These are phyloP conservation scores for Tylopilus intermedius DNA, from an alignment of 768 basidiomycete genomes.

Conservation along the genomic window DNA sequence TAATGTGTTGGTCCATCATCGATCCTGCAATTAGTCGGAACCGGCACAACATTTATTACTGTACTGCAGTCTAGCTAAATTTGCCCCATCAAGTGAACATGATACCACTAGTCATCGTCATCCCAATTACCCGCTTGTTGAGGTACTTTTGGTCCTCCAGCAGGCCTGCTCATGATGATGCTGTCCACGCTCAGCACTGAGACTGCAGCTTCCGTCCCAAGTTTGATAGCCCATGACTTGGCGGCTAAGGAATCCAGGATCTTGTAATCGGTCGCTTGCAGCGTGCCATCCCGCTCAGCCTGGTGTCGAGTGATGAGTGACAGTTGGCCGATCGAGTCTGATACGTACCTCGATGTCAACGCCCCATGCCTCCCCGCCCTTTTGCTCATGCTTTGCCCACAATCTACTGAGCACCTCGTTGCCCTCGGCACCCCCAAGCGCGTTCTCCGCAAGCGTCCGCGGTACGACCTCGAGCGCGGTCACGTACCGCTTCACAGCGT, in stretches of 20 bases:
- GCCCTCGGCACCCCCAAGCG: conserved; percentile 82
- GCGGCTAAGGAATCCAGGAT: conserved; percentile 87
- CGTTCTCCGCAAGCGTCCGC: conserved; percentile 90
- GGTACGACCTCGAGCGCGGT: conserved; percentile 90
- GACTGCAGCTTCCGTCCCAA: conserved; percentile 89
- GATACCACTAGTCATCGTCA: conserved; percentile 46
- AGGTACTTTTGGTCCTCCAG: conserved; percentile 81
- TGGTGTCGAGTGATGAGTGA: conserved; percentile 26
- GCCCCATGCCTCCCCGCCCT: conserved; percentile 70
- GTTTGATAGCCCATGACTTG: conserved; percentile 83
- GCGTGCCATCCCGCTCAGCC: conserved; percentile 77
- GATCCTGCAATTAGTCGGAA: conserved; percentile 11
- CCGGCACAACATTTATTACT: conserved; percentile 24
- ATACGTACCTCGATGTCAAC: conserved; percentile 79
- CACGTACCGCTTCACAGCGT: conserved; percentile 87
- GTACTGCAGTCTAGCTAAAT: conserved; percentile 23
- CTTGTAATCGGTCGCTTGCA: conserved; percentile 53
- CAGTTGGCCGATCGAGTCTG: neutral
- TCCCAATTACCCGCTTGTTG: conserved; percentile 89
- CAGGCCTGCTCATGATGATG: conserved; percentile 96
- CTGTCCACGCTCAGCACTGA: conserved; percentile 93
- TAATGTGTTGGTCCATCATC: conserved; percentile 14
- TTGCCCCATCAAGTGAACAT: conserved; percentile 6
- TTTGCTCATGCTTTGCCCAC: conserved; percentile 85
- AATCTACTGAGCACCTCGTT: conserved; percentile 87